Evolutionary conservation across 495 filamentous ascomycete genomes (phyloP), one percentile per base, ranked within the genome.

Genomic region (Podospora pseudocomata): DNA sequence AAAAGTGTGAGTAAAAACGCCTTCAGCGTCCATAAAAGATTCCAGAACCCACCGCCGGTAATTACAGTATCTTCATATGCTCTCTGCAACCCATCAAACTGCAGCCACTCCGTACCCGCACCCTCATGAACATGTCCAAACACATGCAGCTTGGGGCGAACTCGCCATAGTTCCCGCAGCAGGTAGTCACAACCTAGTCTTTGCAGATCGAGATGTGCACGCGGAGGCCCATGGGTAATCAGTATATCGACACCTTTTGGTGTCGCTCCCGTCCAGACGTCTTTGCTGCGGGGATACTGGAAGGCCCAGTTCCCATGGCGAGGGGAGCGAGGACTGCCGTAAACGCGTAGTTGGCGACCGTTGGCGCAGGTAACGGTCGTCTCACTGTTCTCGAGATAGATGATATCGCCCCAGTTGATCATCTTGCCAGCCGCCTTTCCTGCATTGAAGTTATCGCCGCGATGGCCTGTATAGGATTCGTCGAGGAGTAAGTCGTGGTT

Each of bases 61-160:
- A 70, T 4, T 26, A 77, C 69, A 20, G 67, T 58, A 7, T 66
- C 6, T 28, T 74, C 72, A 53, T 72, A 72, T 0, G 70, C 70
- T 18, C 65, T 27, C n/a, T 74, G 75, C 66, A 77, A 20, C 34
- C 27, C 58, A 61, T 74, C 72, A 54, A 74, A 75, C 13, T 60
- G 62, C 57, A 71, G 11, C 72, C 69, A 70, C 70, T 84, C 78
- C 6, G 76, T 81, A 1, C 84, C 84, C 32, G 76, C 69, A 3
- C 79, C 81, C 62, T 79, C 85, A 73, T 93, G 91, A 26, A 93
- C 81, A 75, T 94, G 91, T 11, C 90, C 91, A 74, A 91, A 93
- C 66, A 93, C 86, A 75, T 93, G 91, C n/a, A 93, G 74, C 23
- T 71, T 71, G 6, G 91, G 91, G 30, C 85, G 84, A 4, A 91